phyloP scores from a whole-genome alignment of 352 stramenopile genomes.

The Plasmopara muralis region DNA sequence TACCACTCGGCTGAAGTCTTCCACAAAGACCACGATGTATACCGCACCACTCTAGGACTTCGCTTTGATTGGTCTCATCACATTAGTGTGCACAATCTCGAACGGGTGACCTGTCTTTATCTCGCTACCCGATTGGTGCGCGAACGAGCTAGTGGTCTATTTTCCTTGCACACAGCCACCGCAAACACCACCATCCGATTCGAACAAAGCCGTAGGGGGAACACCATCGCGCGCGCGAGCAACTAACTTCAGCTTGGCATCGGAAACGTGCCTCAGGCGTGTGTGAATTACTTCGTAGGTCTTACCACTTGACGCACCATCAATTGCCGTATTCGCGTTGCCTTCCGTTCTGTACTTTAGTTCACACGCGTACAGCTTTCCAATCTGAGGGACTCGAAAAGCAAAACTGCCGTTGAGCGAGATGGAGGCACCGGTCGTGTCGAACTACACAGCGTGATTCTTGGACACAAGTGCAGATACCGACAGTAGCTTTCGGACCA shows the following conservation, averaged over 20 bases:
- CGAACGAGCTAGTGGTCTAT: not conserved
- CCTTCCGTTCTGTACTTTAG: not conserved
- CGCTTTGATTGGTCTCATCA: not conserved
- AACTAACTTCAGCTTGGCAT: not conserved
- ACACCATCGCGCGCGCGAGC: not conserved
- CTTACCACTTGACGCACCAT: not conserved
- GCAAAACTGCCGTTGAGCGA: not conserved
- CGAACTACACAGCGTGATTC: not conserved
- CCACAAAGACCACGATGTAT: not conserved
- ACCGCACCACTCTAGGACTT: not conserved
- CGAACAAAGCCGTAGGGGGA: not conserved
- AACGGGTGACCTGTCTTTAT: not conserved
- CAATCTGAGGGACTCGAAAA: not conserved
- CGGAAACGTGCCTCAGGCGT: not conserved
- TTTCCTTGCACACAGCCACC: not conserved
- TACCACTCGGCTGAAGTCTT: not conserved
- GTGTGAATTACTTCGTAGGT: not conserved
- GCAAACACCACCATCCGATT: not conserved
- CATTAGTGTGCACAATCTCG: not conserved
- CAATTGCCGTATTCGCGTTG: not conserved
- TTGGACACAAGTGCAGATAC: not conserved
- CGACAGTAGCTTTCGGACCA: not conserved
- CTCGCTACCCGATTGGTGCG: not conserved
- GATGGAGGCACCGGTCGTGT: not conserved
- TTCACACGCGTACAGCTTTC: not conserved